Base-by-base conservation (phyloP, 176 grass and related monocot genomes). In the Saccharum spontaneum region DNA sequence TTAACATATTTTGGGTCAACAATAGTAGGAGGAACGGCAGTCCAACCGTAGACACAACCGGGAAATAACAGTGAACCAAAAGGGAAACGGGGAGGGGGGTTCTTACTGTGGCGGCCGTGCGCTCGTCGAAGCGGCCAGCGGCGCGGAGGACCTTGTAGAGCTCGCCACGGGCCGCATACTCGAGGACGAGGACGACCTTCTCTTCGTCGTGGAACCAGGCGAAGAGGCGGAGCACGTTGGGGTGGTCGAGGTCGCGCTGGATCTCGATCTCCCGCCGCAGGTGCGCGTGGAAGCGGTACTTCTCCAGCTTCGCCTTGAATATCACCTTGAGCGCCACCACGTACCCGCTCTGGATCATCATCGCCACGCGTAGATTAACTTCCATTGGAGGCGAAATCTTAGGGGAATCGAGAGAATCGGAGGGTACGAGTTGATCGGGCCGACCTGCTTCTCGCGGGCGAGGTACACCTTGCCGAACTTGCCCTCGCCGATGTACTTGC, bases 401-500 rank as follows among this genome's bases (percentile, higher is more conserved):
- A 9, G 44, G 39, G 65, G 1, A 24, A 72, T 62, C 33, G 12
- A 24, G 22, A 67, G 69, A 40, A 45, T 77, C 8, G 31, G 71
- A 41, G 50, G 18, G 12, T 1, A 38, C 60, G 1, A 54, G 1
- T 61, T 52, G 28, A 57, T 66, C 78, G 28, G 38, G 9, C 33
- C 9, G 7, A 98, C 97, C 97, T 94, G 54, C 79, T 89, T 90
- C 90, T 98, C 97, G 28, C 97, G 86, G 38, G 84, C 91, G 69
- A 98, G 81, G 78, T 95, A 98, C 81, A 98, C 97, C 80, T 94
- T 94, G 46, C 97, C 93, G 43, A 95, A 98, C 65, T 94, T 98
- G 0, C 93, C 97, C 84, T 91, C 97, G 48, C 90, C 97, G 70
- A 98, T 91, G 91, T 76, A 90, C 86, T 82, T 92, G 22, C 88